Percentiles rank a stretch among this genome's conserved stretches.
Evolutionary conservation across 345 rosid species (phyloP).

Genomic region (Boechera divaricarpa): DNA sequence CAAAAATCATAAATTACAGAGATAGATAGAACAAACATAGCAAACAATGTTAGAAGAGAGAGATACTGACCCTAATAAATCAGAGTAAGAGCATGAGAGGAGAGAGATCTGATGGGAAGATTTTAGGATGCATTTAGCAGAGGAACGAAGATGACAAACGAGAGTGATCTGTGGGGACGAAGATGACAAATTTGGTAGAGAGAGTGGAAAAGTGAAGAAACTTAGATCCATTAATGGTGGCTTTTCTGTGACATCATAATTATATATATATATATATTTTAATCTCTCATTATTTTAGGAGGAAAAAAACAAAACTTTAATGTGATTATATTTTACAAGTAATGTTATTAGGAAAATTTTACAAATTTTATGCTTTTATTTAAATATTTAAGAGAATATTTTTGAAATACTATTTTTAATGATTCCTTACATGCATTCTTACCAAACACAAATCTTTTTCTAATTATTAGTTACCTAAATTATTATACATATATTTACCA

Average conservation of each 20-base stretch:
- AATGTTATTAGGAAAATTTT: too few relatives aligned
- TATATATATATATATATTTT: not conserved
- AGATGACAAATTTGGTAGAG: slow-evolving; percentile 7
- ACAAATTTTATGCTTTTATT: too few relatives aligned
- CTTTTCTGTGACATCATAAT: not conserved
- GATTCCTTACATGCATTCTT: too few relatives aligned
- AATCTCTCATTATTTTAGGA: not conserved
- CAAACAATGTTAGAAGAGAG: not conserved
- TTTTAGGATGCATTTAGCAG: not conserved
- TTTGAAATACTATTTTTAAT: too few relatives aligned
- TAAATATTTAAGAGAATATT: too few relatives aligned
- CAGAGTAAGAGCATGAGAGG: not conserved
- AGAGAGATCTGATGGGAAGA: slow-evolving; percentile 7
- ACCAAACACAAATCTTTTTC: too few relatives aligned
- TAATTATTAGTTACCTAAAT: too few relatives aligned
- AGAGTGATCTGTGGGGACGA: slow-evolving; percentile 3
- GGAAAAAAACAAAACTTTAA: too few relatives aligned
- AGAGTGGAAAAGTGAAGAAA: not conserved
- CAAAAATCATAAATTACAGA: not conserved
- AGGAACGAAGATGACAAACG: not conserved
- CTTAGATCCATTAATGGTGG: slow-evolving; percentile 3
- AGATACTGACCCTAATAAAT: slow-evolving; percentile 5
- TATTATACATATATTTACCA: too few relatives aligned
- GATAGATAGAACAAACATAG: not conserved
- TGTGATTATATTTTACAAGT: too few relatives aligned